Conservation (phyloP, 2,329 filamentous ascomycete species). For the Pseudomassariella vexata region DNA sequence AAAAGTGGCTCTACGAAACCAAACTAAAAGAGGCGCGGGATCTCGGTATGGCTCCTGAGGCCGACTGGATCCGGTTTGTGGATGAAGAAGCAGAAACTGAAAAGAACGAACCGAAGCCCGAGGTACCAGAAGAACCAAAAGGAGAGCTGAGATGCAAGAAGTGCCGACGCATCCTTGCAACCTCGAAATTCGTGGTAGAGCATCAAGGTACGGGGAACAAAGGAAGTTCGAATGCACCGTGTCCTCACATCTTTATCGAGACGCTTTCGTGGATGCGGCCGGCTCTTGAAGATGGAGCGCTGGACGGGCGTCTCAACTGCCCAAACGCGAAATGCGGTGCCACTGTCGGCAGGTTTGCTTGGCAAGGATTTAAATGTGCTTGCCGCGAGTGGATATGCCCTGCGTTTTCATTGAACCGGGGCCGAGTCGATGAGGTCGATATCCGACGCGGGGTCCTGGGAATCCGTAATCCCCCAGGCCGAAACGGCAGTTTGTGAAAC, state of each 20-base stretch:
- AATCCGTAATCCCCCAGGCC: conserved; percentile 50
- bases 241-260: conserved; percentile 86
- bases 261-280: conserved; percentile 92
- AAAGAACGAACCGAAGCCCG: conserved; percentile 17
- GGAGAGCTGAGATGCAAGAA: conserved; percentile 80
- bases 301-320: conserved; percentile 81
- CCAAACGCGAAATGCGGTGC: conserved; percentile 72
- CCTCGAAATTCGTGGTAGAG: conserved; percentile 55
- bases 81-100: conserved; percentile 57
- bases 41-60: conserved; percentile 71
- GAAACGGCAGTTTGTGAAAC: conserved; percentile 31
- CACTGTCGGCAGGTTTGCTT: conserved; percentile 88
- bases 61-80: conserved; percentile 73
- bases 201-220: conserved; percentile 41
- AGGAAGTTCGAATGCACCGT: conserved; percentile 30
- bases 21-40: conserved; percentile 56
- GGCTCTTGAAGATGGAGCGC: conserved; percentile 70
- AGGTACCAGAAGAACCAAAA: conserved; percentile 18
- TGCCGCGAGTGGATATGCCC: conserved; percentile 89
- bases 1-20: conserved; percentile 58
- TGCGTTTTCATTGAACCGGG: conserved; percentile 78
- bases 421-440: conserved; percentile 67
- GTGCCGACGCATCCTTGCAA: conserved; percentile 65
- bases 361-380: conserved; percentile 91
- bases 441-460: conserved; percentile 26